Conservation (phyloP, 2,329 filamentous ascomycete species). For the Nectriaceae sp. region DNA sequence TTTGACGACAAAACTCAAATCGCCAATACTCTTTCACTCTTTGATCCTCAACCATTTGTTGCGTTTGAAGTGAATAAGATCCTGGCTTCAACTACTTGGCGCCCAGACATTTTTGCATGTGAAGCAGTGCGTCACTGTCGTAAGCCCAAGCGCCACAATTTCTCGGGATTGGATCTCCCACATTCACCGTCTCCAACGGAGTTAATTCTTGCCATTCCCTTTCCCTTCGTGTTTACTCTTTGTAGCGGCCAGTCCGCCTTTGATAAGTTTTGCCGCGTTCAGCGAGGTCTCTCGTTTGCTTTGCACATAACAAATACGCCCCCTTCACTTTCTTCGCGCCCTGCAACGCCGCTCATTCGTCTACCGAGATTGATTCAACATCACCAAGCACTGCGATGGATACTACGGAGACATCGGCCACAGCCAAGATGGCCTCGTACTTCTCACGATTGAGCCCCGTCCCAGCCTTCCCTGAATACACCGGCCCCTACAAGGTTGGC, state of each 20-base stretch:
- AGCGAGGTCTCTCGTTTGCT: too few relatives aligned
- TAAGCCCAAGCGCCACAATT: not conserved
- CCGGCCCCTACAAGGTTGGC: conserved; percentile 69
- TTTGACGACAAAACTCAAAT: not conserved
- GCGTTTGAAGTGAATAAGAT: not conserved
- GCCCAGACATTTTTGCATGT: not conserved
- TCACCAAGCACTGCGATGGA: conserved; percentile 13
- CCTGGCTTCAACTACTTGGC: too few relatives aligned
- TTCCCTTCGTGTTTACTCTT: too few relatives aligned
- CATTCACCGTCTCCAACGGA: too few relatives aligned
- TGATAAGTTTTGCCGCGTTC: too few relatives aligned
- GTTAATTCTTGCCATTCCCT: too few relatives aligned
- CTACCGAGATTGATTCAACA: not conserved
- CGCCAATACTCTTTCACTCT: not conserved
- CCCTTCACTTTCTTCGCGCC: not conserved
- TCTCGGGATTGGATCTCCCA: too few relatives aligned
- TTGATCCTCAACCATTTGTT: not conserved
- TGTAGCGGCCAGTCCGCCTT: not conserved
- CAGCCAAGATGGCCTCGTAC: conserved; percentile 46
- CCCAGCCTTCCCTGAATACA: conserved; percentile 73
- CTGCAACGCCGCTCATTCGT: not conserved
- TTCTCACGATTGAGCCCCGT: conserved; percentile 65
- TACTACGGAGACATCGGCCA: conserved; percentile 19
- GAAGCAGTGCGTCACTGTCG: not conserved
- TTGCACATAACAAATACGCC: too few relatives aligned